Base-by-base conservation (phyloP, 345 rosid species). In the Cardamine chenopodiifolia region DNA sequence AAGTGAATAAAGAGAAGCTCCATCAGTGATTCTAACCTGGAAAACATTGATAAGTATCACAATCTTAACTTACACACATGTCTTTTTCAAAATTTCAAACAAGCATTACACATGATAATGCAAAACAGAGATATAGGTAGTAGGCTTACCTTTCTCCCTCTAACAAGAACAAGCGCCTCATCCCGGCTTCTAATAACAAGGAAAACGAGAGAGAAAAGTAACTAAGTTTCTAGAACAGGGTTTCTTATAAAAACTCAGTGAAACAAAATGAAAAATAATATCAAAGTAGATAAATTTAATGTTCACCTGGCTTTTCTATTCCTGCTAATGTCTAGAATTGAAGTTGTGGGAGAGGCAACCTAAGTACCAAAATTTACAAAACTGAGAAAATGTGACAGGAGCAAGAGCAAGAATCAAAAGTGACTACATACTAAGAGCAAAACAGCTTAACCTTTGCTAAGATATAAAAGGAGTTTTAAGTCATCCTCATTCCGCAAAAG, bases 1-100 rank as follows among this genome's bases (percentile, higher is more conserved):
- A 75, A 95, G 92, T 28, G 87, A 79, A 74, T 90, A 95, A 61
- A 95, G 86, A 76, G 99, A 86, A 80, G 88, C 84, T 59, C 86
- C 96, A 5, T 84, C 92, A 12, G 90, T 75, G 74, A 89, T 80
- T 75, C 83, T 83, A 73, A 90, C 93, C 97, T 94, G 78, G 5
- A 83, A 80, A 50, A 13, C 54, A 60, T 68, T 47, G 62, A 66
- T 53, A 72, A 71, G 44, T 37, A 70, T 23, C 10, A 73, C 50
- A 78, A 32, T 29, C 49, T 31, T 31, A 55, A 26, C 32, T 28
- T 26, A 37, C 5, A 39, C 56, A 19, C 13, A 23, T 42, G 50
- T 53, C 31, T 57, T 66, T 22, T 53, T 53, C 62, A 52, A 48
- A 55, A 31, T 25, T 4, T 56, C 54, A 67, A 59, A 50, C 53